Percentiles rank a stretch among this genome's conserved stretches.
Conservation (phyloP, 2,329 filamentous ascomycete genomes). For the Fusarium praegraminearum region DNA sequence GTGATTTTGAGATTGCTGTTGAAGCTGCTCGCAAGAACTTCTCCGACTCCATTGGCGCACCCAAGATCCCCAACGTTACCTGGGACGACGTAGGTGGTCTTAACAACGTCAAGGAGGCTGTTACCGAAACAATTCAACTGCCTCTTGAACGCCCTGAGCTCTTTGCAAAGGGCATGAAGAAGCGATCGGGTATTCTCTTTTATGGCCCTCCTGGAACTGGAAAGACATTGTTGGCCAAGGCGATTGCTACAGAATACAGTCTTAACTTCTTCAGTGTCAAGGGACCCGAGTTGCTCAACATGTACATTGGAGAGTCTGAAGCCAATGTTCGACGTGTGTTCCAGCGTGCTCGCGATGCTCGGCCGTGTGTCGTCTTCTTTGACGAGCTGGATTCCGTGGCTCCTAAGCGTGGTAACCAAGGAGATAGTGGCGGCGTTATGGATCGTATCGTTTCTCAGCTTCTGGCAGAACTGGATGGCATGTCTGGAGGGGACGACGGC, state of each 20-base stretch:
- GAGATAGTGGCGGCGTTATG: constrained; percentile 97
- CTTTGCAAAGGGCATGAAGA: constrained; percentile 98
- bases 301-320: constrained; percentile 96
- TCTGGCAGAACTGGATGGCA: constrained; percentile 94
- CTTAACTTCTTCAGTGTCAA: constrained; percentile 96
- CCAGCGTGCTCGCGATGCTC: constrained; percentile 84
- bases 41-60: constrained; percentile 94
- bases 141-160: constrained; percentile 91
- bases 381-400: constrained; percentile 94
- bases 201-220: constrained; percentile 92
- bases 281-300: constrained; percentile 90
- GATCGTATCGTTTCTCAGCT: constrained; percentile 96
- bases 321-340: constrained; percentile 92
- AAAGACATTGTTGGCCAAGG: constrained; percentile 92
- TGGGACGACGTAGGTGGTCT: constrained; percentile 97
- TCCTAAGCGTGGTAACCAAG: constrained; percentile 96
- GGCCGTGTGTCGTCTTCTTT: constrained; percentile 93
- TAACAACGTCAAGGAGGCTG: constrained; percentile 94
- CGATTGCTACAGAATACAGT: constrained; percentile 92
- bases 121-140: constrained; percentile 95
- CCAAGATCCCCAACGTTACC: constrained; percentile 96
- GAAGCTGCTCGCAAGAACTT: constrained; percentile 98
- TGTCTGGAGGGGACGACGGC: constrained; percentile 90
- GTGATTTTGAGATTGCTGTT: constrained; percentile 92
- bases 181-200: constrained; percentile 91